Evolutionary conservation across 192 early-diverging fungal species (phyloP), one percentile per base, ranked within the genome.

Genomic region (Cladochytrium replicatum): DNA sequence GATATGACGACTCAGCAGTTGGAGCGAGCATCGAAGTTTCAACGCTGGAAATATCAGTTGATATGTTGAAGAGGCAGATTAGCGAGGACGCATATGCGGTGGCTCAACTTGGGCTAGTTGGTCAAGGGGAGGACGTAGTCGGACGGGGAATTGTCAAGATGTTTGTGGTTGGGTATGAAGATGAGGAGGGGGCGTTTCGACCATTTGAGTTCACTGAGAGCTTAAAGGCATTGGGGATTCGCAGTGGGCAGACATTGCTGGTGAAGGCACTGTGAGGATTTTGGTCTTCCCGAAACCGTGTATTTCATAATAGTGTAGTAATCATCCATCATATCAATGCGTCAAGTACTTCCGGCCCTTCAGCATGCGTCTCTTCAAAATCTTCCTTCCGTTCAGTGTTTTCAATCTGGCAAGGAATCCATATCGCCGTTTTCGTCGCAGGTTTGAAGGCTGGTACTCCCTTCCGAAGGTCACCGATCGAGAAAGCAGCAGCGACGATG

Each of bases 271-370:
- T n/a, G n/a, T n/a, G n/a, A n/a, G n/a, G n/a, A n/a, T n/a, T 67
- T 7, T 7, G 67, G 74, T 41, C 77, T 72, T 15, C 81, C 80
- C 40, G 66, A 41, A 63, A 73, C 40, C 41, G 61, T 49, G 32
- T 50, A 24, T 51, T 46, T 47, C n/a, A 50, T 8, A 22, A 50
- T 1, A n/a, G 13, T 45, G 17, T 46, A 3, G 6, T n/a, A n/a
- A n/a, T n/a, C n/a, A 6, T 6, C 13, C 32, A 3, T 13, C 48
- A 48, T n/a, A n/a, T 57, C 78, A 93, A 60, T 89, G 89, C 15
- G 87, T 84, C 48, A 98, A 69, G 62, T 60, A 75, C 54, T 84
- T 85, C 59, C 94, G 77, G 24, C 94, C 94, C 71, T 98, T 98
- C 44, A 88, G 43, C 53, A 72, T 76, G 13, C 95, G 72, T 43